phyloP scores from a whole-genome alignment of 106 monocot species.

The Dendrobium nobile region DNA sequence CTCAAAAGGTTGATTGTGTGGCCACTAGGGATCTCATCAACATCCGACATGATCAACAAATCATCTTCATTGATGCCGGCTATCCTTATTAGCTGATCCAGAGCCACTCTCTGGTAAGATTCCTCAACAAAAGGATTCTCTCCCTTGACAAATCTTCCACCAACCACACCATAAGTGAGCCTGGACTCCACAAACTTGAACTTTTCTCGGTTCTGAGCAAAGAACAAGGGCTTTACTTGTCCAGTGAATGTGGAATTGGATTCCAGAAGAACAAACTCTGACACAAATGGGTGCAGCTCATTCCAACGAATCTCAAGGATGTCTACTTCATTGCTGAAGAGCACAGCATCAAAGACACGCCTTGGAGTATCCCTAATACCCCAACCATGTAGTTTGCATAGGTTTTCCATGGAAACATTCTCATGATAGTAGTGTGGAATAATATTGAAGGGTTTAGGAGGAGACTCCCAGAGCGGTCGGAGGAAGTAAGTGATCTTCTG shows the following conservation, averaged over 20 bases:
- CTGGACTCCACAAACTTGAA: slow-evolving; percentile 57
- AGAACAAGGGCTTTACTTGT: slow-evolving; percentile 52
- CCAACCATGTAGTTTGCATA: slow-evolving; percentile 86
- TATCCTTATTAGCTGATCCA: slow-evolving; percentile 56
- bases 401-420: slow-evolving; percentile 59
- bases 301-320: slow-evolving; percentile 81
- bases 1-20: slow-evolving; percentile 79
- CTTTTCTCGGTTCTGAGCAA: slow-evolving; percentile 35
- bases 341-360: slow-evolving; percentile 86
- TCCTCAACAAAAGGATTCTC: slow-evolving; percentile 91
- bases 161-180: slow-evolving; percentile 71
- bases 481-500: slow-evolving; percentile 91
- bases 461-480: slow-evolving; percentile 72
- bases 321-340: slow-evolving; percentile 92
- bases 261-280: slow-evolving; percentile 82
- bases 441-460: slow-evolving; percentile 67
- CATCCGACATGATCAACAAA: slow-evolving; percentile 82
- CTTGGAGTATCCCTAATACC: slow-evolving; percentile 62
- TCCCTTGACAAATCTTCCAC: slow-evolving; percentile 65
- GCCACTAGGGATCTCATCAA: slow-evolving; percentile 89
- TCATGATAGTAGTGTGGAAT: slow-evolving; percentile 86
- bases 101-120: slow-evolving; percentile 58
- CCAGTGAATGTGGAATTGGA: slow-evolving; percentile 96
- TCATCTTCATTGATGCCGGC: slow-evolving; percentile 73
- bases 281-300: slow-evolving; percentile 73